phyloP scores from a whole-genome alignment of 352 stramenopile species.

The Pythium sp. region DNA sequence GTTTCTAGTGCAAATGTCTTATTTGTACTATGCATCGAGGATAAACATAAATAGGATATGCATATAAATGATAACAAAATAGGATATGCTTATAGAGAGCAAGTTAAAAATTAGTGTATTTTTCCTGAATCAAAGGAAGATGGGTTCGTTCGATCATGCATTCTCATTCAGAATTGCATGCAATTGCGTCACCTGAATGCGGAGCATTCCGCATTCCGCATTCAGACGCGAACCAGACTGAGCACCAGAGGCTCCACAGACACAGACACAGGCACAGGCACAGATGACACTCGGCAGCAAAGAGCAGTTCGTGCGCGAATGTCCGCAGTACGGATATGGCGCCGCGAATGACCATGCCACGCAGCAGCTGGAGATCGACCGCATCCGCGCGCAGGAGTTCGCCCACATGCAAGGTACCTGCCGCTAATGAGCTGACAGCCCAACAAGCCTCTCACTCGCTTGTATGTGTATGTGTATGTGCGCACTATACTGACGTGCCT shows the following conservation, averaged over 20 bases:
- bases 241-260: neutral
- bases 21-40: too few species aligned
- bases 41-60: too few species aligned
- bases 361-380: conserved; percentile 28
- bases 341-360: neutral
- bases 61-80: too few species aligned
- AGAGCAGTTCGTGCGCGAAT: conserved; percentile 14
- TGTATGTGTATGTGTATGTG: neutral
- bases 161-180: too few species aligned
- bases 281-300: conserved; percentile 7
- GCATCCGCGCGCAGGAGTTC: conserved; percentile 44
- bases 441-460: neutral
- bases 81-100: too few species aligned
- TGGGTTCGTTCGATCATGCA: neutral
- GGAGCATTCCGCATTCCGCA: neutral
- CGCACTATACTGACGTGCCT: neutral
- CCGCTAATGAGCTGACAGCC: neutral
- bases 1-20: too few species aligned
- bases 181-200: neutral
- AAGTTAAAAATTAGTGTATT: too few species aligned
- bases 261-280: neutral
- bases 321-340: conserved; percentile 16
- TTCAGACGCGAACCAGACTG: conserved; percentile 1
- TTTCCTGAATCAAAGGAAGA: neutral
- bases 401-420: conserved; percentile 34